A percentile compares a stretch with the other conserved stretches of the same genome.
Conservation (phyloP, 208 protist genomes). For the Acanthamoeba sp. region DNA sequence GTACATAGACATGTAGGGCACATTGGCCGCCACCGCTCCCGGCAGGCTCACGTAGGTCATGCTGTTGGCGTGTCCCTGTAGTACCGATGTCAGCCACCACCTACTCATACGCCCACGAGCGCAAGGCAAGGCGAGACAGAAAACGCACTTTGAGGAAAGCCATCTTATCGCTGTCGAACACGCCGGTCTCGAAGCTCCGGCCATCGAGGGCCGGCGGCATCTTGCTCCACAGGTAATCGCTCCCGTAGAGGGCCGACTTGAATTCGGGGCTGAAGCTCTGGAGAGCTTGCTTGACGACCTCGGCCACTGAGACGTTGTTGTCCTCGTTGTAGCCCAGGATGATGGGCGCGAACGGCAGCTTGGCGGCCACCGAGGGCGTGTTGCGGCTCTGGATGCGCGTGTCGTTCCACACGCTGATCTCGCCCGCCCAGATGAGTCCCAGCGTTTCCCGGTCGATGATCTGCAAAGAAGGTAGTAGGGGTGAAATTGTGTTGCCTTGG, state of each 20-base stretch:
- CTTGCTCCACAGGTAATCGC: not conserved
- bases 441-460: not conserved
- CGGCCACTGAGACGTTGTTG: not conserved
- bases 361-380: not conserved
- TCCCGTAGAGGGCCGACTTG: not conserved
- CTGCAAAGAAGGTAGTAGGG: too few species aligned
- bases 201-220: not conserved
- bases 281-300: slow-evolving; percentile 9
- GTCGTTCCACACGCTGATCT: slow-evolving; percentile 31
- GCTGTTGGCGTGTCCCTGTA: not conserved
- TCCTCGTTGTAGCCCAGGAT: not conserved
- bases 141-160: not conserved
- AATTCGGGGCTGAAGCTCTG: slow-evolving; percentile 20
- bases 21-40: not conserved
- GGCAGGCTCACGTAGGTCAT: not conserved
- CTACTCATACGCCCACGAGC: not conserved
- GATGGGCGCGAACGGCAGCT: slow-evolving; percentile 9
- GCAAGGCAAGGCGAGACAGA: not conserved
- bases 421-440: slow-evolving; percentile 24
- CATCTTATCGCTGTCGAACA: not conserved
- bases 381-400: not conserved
- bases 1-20: not conserved
- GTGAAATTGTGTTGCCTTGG: too few species aligned
- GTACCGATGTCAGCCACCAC: not conserved
- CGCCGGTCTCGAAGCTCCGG: not conserved